These are phyloP conservation scores for Phytophthora pisi DNA, from an alignment of 352 stramenopile species.

Conservation along the genomic window DNA sequence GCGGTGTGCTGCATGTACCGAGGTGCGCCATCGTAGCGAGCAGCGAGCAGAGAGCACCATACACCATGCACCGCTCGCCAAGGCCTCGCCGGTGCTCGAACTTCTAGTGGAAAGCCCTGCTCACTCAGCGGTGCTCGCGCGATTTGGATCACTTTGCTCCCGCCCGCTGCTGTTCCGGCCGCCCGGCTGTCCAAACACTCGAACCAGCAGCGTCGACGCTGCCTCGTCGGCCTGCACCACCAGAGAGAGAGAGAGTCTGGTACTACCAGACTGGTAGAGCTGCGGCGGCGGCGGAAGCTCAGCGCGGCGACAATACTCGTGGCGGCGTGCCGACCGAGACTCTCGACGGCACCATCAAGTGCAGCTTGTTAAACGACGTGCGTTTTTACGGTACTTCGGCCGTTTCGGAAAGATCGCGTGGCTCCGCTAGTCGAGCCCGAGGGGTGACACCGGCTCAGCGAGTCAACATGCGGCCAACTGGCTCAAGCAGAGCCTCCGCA, in stretches of 20 bases:
- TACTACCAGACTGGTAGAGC: no score
- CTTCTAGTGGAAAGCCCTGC: background rate
- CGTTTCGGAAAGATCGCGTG: background rate
- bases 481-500: no score
- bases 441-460: background rate
- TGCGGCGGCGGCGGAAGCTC: background rate
- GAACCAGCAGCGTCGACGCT: conserved; percentile 9
- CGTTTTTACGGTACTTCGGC: background rate
- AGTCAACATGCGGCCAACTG: background rate
- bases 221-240: conserved; percentile 11
- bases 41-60: no score
- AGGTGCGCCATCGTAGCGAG: no score
- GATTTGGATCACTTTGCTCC: conserved; percentile 26
- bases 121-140: conserved; percentile 13
- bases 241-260: no score
- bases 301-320: background rate
- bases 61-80: no score
- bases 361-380: conserved; percentile 4
- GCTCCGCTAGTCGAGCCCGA: background rate
- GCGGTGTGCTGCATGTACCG: no score
- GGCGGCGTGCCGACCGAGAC: background rate
- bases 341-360: background rate
- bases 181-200: conserved; percentile 9
- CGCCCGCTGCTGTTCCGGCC: conserved; percentile 15
- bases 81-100: no score